Base-by-base conservation (phyloP, 352 stramenopile species). In the Elongisporangium undulatum region DNA sequence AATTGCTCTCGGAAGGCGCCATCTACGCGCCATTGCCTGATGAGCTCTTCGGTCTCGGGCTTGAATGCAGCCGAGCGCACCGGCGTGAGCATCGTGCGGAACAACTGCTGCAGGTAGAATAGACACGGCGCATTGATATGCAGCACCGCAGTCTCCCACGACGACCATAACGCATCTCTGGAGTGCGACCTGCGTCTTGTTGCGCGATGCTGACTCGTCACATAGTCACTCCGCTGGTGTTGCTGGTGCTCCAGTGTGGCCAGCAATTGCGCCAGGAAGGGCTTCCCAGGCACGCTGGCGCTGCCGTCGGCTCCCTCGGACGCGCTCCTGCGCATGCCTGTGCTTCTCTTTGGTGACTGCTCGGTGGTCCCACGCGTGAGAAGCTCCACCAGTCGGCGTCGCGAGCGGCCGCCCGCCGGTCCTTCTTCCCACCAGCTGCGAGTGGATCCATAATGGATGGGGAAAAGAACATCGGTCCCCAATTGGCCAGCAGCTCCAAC, bases 31-130 rank as follows among this genome's bases (percentile, higher is more conserved):
- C 63, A 69, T 39, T 69, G 63, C 29, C 49, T 65, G 2, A 65
- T 59, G 45, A 69, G 23, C 2, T 59, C 63, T 9, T 22, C 51
- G 13, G 61, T 59, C 20, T 53, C 62, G 20, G 23, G 56, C 26
- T 41, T 41, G 29, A 9, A 9, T 13, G 29, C 29, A 41, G 29
- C 29, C 9, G 29, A 41, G 9, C 29, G 29, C 29, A 56, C 39
- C 1, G 63, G 63, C 48, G 48, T 21, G 12, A 69, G 48, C 58
- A 69, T 65, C 24, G 63, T 41, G n/a, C 23, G 63, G 16, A 69
- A 69, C 22, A 69, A 55, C 4, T 56, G 29, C 22, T 69, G 63
- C 5, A 69, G 22, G 21, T 69, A 69, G 24, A 69, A 69, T 4
- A 62, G 29, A 15, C 63, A 66, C 49, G 57, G 53, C 48, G 58